A percentile compares a stretch with the other conserved stretches of the same genome.
Evolutionary conservation across 2,329 filamentous ascomycete species (phyloP).

Genomic region (Fusarium camptoceras): DNA sequence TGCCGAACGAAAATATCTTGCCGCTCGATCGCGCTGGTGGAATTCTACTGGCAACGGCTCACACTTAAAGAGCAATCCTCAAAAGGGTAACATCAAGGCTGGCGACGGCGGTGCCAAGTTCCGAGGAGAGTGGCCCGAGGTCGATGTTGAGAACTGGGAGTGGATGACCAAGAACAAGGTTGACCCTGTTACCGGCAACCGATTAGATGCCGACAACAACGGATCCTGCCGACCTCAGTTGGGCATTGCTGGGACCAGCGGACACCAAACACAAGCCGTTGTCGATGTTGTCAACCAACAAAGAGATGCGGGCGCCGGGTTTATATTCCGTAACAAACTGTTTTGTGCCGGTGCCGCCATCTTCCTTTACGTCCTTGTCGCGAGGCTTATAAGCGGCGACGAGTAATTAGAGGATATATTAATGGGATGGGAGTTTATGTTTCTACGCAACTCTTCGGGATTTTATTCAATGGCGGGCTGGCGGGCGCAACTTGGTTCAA

Average conservation of each 20-base stretch:
- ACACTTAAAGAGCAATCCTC: slow-evolving; percentile 64
- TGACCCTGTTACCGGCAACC: slow-evolving; percentile 79
- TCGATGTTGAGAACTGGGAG: slow-evolving; percentile 89
- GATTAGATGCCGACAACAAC: slow-evolving; percentile 61
- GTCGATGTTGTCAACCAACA: slow-evolving; percentile 82
- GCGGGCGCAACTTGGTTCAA: slow-evolving; percentile 34
- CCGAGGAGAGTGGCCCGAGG: slow-evolving; percentile 85
- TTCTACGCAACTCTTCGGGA: slow-evolving; percentile 12
- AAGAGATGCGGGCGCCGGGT: slow-evolving; percentile 84
- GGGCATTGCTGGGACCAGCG: slow-evolving; percentile 69
- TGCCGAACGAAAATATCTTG: slow-evolving; percentile 81
- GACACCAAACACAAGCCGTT: slow-evolving; percentile 74
- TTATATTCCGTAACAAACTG: slow-evolving; percentile 84
- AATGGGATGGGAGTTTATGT: slow-evolving; percentile 3
- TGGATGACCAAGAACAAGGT: slow-evolving; percentile 90
- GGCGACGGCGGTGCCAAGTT: slow-evolving; percentile 96
- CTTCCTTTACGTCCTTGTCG: slow-evolving; percentile 85
- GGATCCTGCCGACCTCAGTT: slow-evolving; percentile 64
- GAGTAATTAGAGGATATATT: slow-evolving; percentile 28
- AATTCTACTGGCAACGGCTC: slow-evolving; percentile 93
- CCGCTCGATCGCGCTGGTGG: slow-evolving; percentile 89
- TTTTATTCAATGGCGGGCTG: slow-evolving; percentile 23
- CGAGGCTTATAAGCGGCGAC: slow-evolving; percentile 73
- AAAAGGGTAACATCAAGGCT: slow-evolving; percentile 85
- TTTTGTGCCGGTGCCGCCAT: slow-evolving; percentile 76